Evolutionary conservation across 208 protist genomes (phyloP).

Genomic region (Porcisia deanei): DNA sequence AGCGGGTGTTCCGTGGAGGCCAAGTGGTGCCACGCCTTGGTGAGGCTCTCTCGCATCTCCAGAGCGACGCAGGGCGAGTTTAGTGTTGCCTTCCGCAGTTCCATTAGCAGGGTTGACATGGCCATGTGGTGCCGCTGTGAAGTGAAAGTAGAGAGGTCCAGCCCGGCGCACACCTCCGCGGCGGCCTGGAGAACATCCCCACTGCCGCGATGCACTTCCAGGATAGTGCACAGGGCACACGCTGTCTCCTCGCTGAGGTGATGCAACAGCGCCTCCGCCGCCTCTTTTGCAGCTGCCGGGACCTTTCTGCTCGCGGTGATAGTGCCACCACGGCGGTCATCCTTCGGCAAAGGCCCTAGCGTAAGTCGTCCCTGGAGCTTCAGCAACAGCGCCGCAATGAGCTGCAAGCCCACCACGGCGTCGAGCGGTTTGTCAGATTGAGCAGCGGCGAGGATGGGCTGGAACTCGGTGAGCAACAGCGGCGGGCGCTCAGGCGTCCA

Average conservation of each 20-base stretch:
- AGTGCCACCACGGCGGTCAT: conserved; percentile 39
- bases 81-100: conserved; percentile 60
- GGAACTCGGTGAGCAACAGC: conserved; percentile 58
- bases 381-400: conserved; percentile 67
- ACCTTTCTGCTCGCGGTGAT: conserved; percentile 14
- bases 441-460: conserved; percentile 48
- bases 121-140: conserved; percentile 38
- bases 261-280: conserved; percentile 35
- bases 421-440: conserved; percentile 50
- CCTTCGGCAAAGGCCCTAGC: conserved; percentile 64
- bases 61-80: conserved; percentile 22
- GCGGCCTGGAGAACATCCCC: conserved; percentile 46
- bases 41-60: conserved; percentile 40
- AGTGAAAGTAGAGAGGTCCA: conserved; percentile 62
- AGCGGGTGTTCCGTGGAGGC: conserved; percentile 59
- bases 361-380: conserved; percentile 47
- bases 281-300: conserved; percentile 15
- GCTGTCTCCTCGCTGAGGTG: conserved; percentile 58
- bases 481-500: conserved; percentile 68
- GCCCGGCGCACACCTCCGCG: conserved; percentile 45
- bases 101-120: conserved; percentile 52
- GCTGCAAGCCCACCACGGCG: conserved; percentile 45
- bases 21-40: conserved; percentile 72
- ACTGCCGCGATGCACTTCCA: conserved; percentile 60
- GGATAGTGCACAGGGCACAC: conserved; percentile 38